Evolutionary conservation across 345 rosid genomes (phyloP), one percentile per base, ranked within the genome.

Genomic region (Hibiscus trionum): DNA sequence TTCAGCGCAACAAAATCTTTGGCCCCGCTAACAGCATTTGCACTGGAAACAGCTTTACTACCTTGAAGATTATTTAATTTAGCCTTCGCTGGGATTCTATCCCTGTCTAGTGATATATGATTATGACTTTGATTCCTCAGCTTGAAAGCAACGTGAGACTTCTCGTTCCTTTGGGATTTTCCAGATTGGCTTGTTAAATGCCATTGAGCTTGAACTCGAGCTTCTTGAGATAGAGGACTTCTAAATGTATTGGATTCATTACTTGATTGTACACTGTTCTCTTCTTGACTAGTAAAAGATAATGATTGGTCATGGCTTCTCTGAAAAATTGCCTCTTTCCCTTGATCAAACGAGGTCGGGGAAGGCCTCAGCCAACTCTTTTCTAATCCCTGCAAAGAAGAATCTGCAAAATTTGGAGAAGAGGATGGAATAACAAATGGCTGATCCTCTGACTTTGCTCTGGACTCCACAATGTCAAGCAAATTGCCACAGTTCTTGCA

Each of bases 401-500:
- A 39, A 67, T 57, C 37, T 26, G 16, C 72, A 42, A 73, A 71
- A 70, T 79, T 56, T 35, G 79, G 39, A 57, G 66, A 62, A 57
- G 75, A 56, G 37, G 79, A 71, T 1, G 73, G 50, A 74, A 55
- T 78, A 75, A 19, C 72, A 58, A 52, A 74, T 33, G 61, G 50
- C 69, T 60, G 78, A 12, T 84, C 78, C 56, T 82, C 84, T 69
- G 68, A 49, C 58, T 72, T 60, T 1, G 65, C 69, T 76, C 71
- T 55, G 0, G 80, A 81, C 76, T 77, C 85, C 70, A 76, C 71
- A 5, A 76, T 82, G 76, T 88, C 88, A 60, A 86, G 75, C 79
- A 89, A 63, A 63, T 86, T 88, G 71, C 93, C 88, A 76, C 90
- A 91, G 17, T 87, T 82, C 71, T 75, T 84, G 83, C 93, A 90